These are phyloP conservation scores for Monoraphidium neglectum DNA, from an alignment of 139 green algal species.

Conservation along the genomic window DNA sequence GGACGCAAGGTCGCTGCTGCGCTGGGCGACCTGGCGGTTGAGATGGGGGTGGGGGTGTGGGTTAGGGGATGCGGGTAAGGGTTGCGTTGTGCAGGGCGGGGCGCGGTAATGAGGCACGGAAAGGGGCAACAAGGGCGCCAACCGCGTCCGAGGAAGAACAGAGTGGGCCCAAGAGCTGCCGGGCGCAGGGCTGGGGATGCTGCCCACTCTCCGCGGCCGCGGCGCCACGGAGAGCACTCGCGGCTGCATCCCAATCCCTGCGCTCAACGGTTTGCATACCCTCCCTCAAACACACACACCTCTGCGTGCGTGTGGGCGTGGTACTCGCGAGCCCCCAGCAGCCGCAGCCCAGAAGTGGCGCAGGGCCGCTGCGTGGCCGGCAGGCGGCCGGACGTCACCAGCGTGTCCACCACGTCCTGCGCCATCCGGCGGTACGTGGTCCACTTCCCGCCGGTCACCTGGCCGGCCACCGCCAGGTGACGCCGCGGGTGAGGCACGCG, in stretches of 20 bases:
- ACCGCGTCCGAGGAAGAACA: too few species aligned
- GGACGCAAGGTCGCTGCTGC: not conserved
- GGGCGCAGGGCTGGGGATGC: too few species aligned
- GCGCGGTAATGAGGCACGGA: too few species aligned
- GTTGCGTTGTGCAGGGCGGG: too few species aligned
- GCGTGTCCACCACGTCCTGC: conserved; percentile 73
- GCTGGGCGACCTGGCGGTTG: not conserved
- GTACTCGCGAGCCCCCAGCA: conserved; percentile 68
- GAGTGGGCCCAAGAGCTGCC: too few species aligned
- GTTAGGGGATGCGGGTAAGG: too few species aligned
- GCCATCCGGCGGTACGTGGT: conserved; percentile 97
- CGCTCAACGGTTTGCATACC: too few species aligned
- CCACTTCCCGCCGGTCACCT: conserved; percentile 87
- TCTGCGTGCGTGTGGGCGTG: conserved; percentile 8
- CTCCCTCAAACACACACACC: not conserved
- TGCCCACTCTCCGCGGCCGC: too few species aligned
- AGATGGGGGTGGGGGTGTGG: too few species aligned
- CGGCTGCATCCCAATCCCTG: too few species aligned
- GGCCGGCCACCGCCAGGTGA: not conserved
- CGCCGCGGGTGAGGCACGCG: not conserved
- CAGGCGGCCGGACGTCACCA: conserved; percentile 42
- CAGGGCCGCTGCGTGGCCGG: conserved; percentile 43
- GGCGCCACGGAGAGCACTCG: too few species aligned
- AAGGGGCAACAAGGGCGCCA: too few species aligned
- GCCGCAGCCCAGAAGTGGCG: conserved; percentile 59